Base-by-base conservation (phyloP, 257 asterid genomes). In the Solanum raphanifolium region DNA sequence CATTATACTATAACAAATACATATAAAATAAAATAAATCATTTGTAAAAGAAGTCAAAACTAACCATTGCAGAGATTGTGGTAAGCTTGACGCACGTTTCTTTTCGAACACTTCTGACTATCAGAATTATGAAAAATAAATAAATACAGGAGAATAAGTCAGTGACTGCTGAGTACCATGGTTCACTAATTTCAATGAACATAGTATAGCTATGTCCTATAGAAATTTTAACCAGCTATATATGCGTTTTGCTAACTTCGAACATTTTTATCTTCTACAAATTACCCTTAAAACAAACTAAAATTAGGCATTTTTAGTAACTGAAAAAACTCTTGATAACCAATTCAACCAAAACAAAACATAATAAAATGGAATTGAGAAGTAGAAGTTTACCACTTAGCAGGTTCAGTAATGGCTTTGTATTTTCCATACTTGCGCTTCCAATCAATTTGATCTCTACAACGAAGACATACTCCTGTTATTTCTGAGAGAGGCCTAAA, bases 61-160 rank as follows among this genome's bases (percentile, higher is more conserved):
- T 86, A 89, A 97, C 99, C 99, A 89, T 76, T 69, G 89, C 99
- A 97, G 31, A 97, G 92, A 90, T 91, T 95, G 89, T 97, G 99
- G 89, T 97, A 93, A 69, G 99, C 99, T 91, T 97, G 99, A 72
- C 98, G 93, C 92, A 97, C 99, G 86, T 94, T 93, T 90, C 99
- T 92, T 95, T 95, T 97, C 16, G 98, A 93, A 93, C 99, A 97
- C 91, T 89, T 89, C 91, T 97, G 99, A 88, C 99, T 97, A 88
- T 48, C 65, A 25, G 0, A 84, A 55, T 3, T 83, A 48, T 48
- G 0, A n/a, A 25, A 2, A 1, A 43, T n/a, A 41, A 3, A 15
- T 16, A 46, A 27, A 46, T 5, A 27, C 15, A 79, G 5, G n/a
- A 43, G 21, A 13, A 5, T 27, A 29, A 18, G 27, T 81, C 85